These are phyloP conservation scores for Yamadazyma atlantica DNA, from an alignment of 1,139 yeast species.

Conservation along the genomic window DNA sequence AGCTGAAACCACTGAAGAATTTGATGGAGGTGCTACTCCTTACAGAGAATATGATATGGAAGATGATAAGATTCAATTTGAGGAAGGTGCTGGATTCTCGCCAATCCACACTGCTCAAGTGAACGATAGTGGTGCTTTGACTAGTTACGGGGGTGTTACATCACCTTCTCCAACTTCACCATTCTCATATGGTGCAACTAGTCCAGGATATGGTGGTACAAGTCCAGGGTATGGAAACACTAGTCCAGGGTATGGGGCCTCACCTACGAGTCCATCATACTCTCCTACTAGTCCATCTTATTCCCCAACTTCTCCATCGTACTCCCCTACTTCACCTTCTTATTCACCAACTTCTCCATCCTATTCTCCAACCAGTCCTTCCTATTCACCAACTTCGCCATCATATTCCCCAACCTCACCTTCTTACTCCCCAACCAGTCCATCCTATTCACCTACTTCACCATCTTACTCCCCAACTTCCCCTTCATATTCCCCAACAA, in stretches of 20 bases:
- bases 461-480: too few relatives aligned
- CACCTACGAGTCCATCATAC: slow-evolving; percentile 44
- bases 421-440: too few relatives aligned
- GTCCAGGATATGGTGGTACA: slow-evolving; percentile 59
- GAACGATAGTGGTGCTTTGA: slow-evolving; percentile 84
- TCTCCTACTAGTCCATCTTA: slow-evolving; percentile 53
- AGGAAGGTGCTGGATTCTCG: slow-evolving; percentile 87
- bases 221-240: slow-evolving; percentile 58
- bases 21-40: slow-evolving; percentile 92
- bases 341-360: slow-evolving; percentile 76
- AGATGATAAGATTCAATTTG: slow-evolving; percentile 72
- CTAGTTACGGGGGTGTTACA: slow-evolving; percentile 80
- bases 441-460: too few relatives aligned
- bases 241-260: slow-evolving; percentile 48
- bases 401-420: too few relatives aligned
- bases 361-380: slow-evolving; percentile 51
- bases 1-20: slow-evolving; percentile 53
- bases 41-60: slow-evolving; percentile 81
- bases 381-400: slow-evolving; percentile 58
- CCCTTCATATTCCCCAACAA: slow-evolving; percentile 53
- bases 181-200: slow-evolving; percentile 60
- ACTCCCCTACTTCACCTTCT: slow-evolving; percentile 71
- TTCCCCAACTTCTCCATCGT: slow-evolving; percentile 73
- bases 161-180: slow-evolving; percentile 58
- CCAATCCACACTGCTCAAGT: slow-evolving; percentile 90